phyloP scores from a whole-genome alignment of 192 early-diverging fungal genomes.

The Backusella westeae region DNA sequence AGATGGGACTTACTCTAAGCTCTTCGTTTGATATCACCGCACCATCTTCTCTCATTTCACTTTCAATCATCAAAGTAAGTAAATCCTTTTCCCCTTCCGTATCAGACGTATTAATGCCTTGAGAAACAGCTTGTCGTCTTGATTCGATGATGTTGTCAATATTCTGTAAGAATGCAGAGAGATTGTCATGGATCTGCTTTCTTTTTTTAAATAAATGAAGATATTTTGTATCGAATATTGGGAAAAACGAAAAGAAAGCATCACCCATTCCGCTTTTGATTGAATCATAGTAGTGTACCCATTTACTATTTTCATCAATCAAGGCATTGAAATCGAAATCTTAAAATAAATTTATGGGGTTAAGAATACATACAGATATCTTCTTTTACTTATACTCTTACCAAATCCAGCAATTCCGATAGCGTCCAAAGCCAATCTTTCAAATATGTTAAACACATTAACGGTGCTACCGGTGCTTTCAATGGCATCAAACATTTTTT shows the following conservation, averaged over 20 bases:
- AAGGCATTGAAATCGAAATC: conserved; percentile 53
- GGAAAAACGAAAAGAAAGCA: conserved; percentile 51
- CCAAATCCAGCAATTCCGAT: conserved; percentile 54
- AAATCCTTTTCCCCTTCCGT: conserved; percentile 31
- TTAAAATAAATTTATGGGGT: neutral
- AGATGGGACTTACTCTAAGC: conserved; percentile 20
- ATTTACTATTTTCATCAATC: conserved; percentile 36
- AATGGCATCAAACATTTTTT: conserved; percentile 1
- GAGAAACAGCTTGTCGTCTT: neutral
- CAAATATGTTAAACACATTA: neutral
- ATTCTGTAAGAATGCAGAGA: conserved; percentile 10
- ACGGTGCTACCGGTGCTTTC: neutral
- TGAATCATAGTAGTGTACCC: conserved; percentile 45
- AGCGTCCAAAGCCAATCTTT: conserved; percentile 53
- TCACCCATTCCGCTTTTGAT: conserved; percentile 44
- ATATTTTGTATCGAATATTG: conserved; percentile 41
- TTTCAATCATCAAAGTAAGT: conserved; percentile 32
- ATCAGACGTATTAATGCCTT: neutral
- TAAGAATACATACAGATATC: neutral
- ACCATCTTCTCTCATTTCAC: neutral
- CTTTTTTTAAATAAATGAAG: conserved; percentile 8
- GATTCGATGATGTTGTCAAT: conserved; percentile 11
- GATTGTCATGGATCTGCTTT: conserved; percentile 1
- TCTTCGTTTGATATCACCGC: conserved; percentile 12
- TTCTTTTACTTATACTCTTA: neutral